Evolutionary conservation across 192 early-diverging fungal genomes (phyloP).

Genomic region (Radiomyces spectabilis): DNA sequence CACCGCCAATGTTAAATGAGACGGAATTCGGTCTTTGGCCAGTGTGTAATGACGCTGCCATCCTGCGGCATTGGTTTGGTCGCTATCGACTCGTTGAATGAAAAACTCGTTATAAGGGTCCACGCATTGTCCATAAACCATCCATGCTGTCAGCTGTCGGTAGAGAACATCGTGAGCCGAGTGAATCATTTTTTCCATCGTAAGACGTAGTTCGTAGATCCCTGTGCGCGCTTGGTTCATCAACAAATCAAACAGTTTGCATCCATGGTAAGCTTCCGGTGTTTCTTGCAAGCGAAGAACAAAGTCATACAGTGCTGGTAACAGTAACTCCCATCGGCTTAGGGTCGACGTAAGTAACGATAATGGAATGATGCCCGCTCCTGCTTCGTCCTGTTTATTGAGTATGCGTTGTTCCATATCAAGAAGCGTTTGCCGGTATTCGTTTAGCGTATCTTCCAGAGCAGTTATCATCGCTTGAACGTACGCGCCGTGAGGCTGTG

Average conservation of each 20-base stretch:
- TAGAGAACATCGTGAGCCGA: conserved; percentile 45
- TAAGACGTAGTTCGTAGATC: conserved; percentile 36
- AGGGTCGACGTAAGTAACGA: conserved; percentile 31
- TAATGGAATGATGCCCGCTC: conserved; percentile 34
- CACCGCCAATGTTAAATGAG: conserved; percentile 39
- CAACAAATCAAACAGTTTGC: conserved; percentile 41
- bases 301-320: conserved; percentile 37
- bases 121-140: conserved; percentile 55
- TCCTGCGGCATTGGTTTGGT: not conserved
- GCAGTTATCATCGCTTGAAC: conserved; percentile 40
- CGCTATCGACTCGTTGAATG: conserved; percentile 30
- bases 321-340: conserved; percentile 41
- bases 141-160: conserved; percentile 55
- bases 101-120: conserved; percentile 66
- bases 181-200: conserved; percentile 38
- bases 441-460: conserved; percentile 31
- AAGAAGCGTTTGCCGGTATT: conserved; percentile 38
- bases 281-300: conserved; percentile 28
- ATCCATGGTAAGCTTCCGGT: conserved; percentile 33
- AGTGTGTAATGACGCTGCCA: conserved; percentile 46
- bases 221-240: conserved; percentile 44
- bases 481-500: conserved; percentile 35
- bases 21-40: conserved; percentile 35
- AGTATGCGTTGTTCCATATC: conserved; percentile 43
- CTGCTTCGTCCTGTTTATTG: conserved; percentile 42